Base-by-base conservation (phyloP, 169 alveolate species). In the Cytauxzoon felis region DNA sequence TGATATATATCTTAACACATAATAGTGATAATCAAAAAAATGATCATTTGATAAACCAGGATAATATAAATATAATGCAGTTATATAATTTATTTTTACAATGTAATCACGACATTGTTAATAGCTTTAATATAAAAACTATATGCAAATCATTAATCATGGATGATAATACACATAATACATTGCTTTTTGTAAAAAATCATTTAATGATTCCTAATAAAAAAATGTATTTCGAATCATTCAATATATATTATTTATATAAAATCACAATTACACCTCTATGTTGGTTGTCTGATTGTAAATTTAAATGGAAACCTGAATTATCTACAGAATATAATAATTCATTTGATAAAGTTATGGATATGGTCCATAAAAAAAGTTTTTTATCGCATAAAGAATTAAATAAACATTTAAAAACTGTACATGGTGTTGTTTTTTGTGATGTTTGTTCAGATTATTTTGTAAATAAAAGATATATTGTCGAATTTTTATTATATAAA, bases 221-320 rank as follows among this genome's bases (percentile, higher is more conserved):
- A 30, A 40, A 60, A 18, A n/a, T 72, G 78, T 6, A 62, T 40
- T 72, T 72, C 19, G 82, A 72, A 62, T 26, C 38, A 33, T 48
- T 69, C 2, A 40, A 69, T 27, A 72, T 72, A 19, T 72, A 72
- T 36, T 34, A 56, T 51, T 33, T 72, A 18, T 72, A 48, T 52
- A 53, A 65, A 23, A 56, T 54, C 42, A 67, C 63, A 19, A 40
- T 48, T 18, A 57, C 66, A n/a, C 68, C 82, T n/a, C 19, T 72
- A 47, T 72, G 82, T 19, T 72, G 82, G 82, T 26, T 65, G 50
- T 60, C 82, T 0, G 82, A 72, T 40, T 72, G 82, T 50, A 60
- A 54, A 30, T 26, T 61, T 47, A 21, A 8, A 26, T 72, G 82
- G 82, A 26, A 47, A 9, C 23, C 73, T 30, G 4, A 40, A 16